A percentile compares a stretch with the other conserved stretches of the same genome.
These are phyloP conservation scores for Tubosaeta sp. DNA, from an alignment of 768 basidiomycete genomes.

Conservation along the genomic window DNA sequence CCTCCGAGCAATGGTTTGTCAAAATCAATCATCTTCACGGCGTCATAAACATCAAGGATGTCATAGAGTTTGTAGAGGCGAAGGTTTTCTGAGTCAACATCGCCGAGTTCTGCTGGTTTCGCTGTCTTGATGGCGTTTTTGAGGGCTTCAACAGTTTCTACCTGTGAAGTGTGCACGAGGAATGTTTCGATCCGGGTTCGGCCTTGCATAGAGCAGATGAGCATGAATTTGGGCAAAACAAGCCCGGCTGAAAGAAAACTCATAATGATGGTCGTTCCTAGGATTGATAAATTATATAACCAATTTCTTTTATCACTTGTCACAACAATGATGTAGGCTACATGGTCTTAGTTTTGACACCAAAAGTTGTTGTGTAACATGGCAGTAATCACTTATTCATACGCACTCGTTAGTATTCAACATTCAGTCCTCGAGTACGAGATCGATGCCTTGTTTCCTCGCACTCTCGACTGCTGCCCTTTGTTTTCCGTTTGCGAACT, in stretches of 20 bases:
- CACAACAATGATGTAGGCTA: too few relatives aligned
- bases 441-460: slow-evolving; percentile 47
- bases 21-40: neutral
- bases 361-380: too few relatives aligned
- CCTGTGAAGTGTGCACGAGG: neutral
- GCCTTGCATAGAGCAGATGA: too few relatives aligned
- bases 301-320: too few relatives aligned
- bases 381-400: too few relatives aligned
- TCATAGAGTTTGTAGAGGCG: neutral
- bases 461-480: slow-evolving; percentile 45
- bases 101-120: neutral
- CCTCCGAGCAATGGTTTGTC: neutral
- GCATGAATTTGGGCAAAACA: too few relatives aligned
- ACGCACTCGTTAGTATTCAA: too few relatives aligned
- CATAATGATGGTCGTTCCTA: too few relatives aligned
- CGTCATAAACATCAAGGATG: neutral
- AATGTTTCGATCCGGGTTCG: too few relatives aligned
- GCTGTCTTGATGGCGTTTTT: neutral
- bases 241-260: too few relatives aligned
- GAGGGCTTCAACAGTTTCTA: neutral
- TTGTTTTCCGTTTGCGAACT: slow-evolving; percentile 46
- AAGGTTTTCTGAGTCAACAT: neutral
- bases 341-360: too few relatives aligned
- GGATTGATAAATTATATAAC: too few relatives aligned
- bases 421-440: slow-evolving; percentile 39